These are phyloP conservation scores for Lentinula edodes DNA, from an alignment of 768 basidiomycete genomes.

Conservation along the genomic window DNA sequence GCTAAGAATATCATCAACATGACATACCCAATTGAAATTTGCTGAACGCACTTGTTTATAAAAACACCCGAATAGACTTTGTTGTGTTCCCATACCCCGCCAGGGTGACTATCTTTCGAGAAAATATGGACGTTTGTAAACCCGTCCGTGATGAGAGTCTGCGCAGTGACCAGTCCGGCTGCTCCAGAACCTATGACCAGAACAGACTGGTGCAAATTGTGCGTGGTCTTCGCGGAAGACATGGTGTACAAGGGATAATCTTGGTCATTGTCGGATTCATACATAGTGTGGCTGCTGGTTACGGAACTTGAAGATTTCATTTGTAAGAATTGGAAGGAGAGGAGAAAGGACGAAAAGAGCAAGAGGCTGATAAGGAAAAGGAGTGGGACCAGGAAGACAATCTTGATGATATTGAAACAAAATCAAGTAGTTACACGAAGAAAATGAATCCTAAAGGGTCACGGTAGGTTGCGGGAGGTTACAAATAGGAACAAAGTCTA, in stretches of 20 bases:
- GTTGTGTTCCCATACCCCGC: constrained; percentile 56
- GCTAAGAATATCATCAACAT: constrained; percentile 24
- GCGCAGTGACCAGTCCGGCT: constrained; percentile 54
- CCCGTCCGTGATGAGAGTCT: constrained; percentile 51
- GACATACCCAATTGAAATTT: background rate
- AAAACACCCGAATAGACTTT: constrained; percentile 51
- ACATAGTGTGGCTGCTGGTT: background rate
- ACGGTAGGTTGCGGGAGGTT: background rate
- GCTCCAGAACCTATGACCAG: constrained; percentile 55
- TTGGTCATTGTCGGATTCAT: background rate
- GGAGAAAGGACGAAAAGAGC: background rate
- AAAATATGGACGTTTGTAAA: constrained; percentile 50
- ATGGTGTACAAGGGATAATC: constrained; percentile 10
- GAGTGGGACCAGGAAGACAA: background rate
- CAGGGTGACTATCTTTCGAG: constrained; percentile 46
- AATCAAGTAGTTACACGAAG: background rate
- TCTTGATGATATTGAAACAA: background rate
- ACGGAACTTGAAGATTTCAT: background rate
- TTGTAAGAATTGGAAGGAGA: background rate
- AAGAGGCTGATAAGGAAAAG: background rate
- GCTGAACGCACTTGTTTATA: constrained; percentile 53
- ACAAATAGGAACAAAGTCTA: background rate
- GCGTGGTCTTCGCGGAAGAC: constrained; percentile 10
- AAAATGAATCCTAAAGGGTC: background rate
- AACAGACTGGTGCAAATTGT: constrained; percentile 15